Evolutionary conservation across 1,139 yeast species (phyloP).

Genomic region (Geotrichum candidum): DNA sequence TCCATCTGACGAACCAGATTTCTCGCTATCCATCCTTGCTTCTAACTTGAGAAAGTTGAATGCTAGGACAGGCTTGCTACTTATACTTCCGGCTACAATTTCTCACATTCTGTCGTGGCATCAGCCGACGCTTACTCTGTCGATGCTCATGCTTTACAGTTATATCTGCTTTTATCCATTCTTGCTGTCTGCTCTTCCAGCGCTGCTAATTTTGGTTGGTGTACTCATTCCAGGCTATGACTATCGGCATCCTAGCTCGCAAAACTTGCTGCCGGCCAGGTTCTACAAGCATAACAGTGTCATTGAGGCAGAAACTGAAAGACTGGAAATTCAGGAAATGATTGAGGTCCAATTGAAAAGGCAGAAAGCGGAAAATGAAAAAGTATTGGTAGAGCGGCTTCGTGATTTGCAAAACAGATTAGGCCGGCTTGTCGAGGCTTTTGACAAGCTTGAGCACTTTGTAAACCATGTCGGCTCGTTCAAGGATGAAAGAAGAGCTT

Average conservation of each 20-base stretch:
- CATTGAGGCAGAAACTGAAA: constrained; percentile 4
- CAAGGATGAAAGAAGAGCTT: constrained; percentile 61
- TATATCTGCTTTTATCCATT: constrained; percentile 55
- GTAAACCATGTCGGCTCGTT: constrained; percentile 65
- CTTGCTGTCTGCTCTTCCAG: constrained; percentile 58
- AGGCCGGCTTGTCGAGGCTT: constrained; percentile 46
- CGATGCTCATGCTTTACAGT: constrained; percentile 32
- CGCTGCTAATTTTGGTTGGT: constrained; percentile 50
- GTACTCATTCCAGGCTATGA: constrained; percentile 68
- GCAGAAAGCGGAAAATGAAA: constrained; percentile 11
- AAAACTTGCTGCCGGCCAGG: constrained; percentile 18
- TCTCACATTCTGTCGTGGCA: constrained; percentile 17
- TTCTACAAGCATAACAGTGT: constrained; percentile 10
- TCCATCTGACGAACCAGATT: constrained; percentile 6
- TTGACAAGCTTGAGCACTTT: constrained; percentile 51
- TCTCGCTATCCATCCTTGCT: constrained; percentile 17
- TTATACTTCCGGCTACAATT: constrained; percentile 12
- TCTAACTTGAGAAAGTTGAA: constrained; percentile 16
- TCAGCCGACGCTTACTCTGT: constrained; percentile 28
- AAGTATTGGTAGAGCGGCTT: constrained; percentile 44
- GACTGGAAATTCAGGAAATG: constrained; percentile 8
- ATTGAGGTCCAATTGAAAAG: constrained; percentile 5
- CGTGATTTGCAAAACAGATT: constrained; percentile 60
- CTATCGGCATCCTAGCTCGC: constrained; percentile 49
- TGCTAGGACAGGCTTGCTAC: constrained; percentile 9